Percentiles rank a stretch among this genome's conserved stretches.
These are phyloP conservation scores for Anisodus acutangulus DNA, from an alignment of 257 asterid genomes.

Conservation along the genomic window DNA sequence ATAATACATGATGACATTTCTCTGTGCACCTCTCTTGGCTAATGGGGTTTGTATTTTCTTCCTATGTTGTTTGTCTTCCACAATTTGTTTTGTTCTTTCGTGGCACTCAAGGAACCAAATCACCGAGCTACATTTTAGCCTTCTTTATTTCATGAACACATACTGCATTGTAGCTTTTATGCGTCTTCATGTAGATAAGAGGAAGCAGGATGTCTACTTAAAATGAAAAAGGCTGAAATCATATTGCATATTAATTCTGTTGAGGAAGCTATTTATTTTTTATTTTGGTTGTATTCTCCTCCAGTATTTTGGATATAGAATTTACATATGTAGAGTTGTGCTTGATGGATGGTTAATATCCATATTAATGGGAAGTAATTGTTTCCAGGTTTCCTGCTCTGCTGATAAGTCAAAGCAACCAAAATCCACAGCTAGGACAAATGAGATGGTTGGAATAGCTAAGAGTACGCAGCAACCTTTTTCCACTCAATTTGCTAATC, in stretches of 20 bases:
- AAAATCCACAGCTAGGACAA: constrained; percentile 52
- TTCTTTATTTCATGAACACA: neutral
- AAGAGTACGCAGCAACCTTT: constrained; percentile 56
- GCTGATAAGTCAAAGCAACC: constrained; percentile 71
- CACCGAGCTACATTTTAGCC: neutral
- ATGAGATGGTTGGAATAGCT: constrained; percentile 51
- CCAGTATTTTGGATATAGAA: neutral
- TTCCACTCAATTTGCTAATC: constrained; percentile 57
- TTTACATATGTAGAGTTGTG: neutral
- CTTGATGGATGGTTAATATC: constrained; percentile 26
- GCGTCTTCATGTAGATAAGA: neutral
- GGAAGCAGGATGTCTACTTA: neutral
- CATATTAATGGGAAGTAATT: constrained; percentile 27
- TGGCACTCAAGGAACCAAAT: neutral
- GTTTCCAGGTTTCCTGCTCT: constrained; percentile 60
- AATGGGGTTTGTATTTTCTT: neutral
- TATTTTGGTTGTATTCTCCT: neutral
- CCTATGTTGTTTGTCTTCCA: neutral
- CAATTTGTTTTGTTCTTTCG: neutral
- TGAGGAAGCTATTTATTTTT: neutral
- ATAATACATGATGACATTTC: neutral
- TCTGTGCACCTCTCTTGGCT: neutral
- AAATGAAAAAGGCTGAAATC: neutral
- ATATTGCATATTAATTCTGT: neutral
- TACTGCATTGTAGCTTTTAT: neutral